Evolutionary conservation across 2,329 filamentous ascomycete species (phyloP).

Genomic region (Sordariomycetes sp.): DNA sequence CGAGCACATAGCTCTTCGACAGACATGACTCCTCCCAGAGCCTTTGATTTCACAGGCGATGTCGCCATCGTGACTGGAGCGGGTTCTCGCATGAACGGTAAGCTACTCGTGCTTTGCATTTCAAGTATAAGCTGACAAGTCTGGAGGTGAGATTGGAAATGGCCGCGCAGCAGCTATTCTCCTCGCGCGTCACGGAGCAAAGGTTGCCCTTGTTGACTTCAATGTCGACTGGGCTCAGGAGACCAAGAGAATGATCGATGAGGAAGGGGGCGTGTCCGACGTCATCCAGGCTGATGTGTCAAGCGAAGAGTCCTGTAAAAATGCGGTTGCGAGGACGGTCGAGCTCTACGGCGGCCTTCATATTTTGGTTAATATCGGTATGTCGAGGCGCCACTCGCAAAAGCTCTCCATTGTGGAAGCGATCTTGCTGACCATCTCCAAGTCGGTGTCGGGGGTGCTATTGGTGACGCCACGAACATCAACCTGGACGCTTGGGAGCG

Average conservation of each 20-base stretch:
- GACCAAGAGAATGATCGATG: constrained; percentile 42
- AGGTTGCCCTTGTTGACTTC: constrained; percentile 45
- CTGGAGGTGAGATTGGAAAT: constrained; percentile 38
- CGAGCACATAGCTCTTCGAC: too few species aligned
- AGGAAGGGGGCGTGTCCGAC: constrained; percentile 29
- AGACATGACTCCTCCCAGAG: neutral
- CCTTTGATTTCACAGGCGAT: constrained; percentile 16
- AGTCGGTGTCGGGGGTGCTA: constrained; percentile 40
- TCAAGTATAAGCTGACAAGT: neutral
- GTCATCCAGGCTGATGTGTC: constrained; percentile 46
- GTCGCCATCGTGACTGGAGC: constrained; percentile 22
- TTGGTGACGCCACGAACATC: constrained; percentile 46
- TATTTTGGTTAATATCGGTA: constrained; percentile 18
- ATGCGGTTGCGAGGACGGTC: constrained; percentile 11
- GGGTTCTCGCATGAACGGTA: constrained; percentile 14
- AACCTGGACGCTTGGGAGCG: constrained; percentile 46
- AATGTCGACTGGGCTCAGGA: constrained; percentile 37
- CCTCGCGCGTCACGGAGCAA: constrained; percentile 42
- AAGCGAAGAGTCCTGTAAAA: constrained; percentile 35
- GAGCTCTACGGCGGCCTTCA: constrained; percentile 14
- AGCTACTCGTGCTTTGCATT: neutral
- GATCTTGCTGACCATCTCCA: neutral
- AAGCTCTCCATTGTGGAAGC: constrained; percentile 15
- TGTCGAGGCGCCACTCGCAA: too few species aligned
- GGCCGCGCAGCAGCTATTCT: constrained; percentile 43